Conservation (phyloP, 768 basidiomycete species). For the Phanerochaete sordida region DNA sequence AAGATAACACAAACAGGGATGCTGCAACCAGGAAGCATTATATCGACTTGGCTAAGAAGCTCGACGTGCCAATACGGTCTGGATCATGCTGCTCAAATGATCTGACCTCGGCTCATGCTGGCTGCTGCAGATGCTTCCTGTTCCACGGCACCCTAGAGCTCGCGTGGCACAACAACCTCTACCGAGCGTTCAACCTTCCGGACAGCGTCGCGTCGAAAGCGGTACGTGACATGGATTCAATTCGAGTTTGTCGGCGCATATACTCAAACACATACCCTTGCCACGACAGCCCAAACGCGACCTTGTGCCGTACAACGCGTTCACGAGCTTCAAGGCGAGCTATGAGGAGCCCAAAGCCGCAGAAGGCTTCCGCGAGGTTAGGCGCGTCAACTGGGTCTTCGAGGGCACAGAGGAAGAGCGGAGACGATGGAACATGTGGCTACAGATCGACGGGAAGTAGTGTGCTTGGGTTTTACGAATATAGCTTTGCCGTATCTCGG, state of each 20-base stretch:
- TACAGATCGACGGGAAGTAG: conserved; percentile 72
- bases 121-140: conserved; percentile 55
- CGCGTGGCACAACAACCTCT: conserved; percentile 92
- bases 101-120: no score
- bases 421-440: conserved; percentile 79
- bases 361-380: conserved; percentile 81
- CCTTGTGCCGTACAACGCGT: conserved; percentile 56
- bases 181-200: conserved; percentile 65
- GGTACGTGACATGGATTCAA: neutral
- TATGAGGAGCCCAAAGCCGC: conserved; percentile 61
- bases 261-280: neutral
- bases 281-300: conserved; percentile 42
- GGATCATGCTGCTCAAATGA: neutral
- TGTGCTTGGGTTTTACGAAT: neutral
- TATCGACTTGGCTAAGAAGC: conserved; percentile 58
- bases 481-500: no score
- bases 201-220: conserved; percentile 30
- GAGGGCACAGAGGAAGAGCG: conserved; percentile 71
- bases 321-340: conserved; percentile 51
- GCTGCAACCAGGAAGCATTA: conserved; percentile 65
- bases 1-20: conserved; percentile 94
- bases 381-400: conserved; percentile 76
- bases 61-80: conserved; percentile 55
- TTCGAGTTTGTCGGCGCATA: neutral
- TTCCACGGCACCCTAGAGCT: conserved; percentile 78